Evolutionary conservation across 495 filamentous ascomycete genomes (phyloP), one percentile per base, ranked within the genome.

Genomic region (Lasiosphaeria ovina): DNA sequence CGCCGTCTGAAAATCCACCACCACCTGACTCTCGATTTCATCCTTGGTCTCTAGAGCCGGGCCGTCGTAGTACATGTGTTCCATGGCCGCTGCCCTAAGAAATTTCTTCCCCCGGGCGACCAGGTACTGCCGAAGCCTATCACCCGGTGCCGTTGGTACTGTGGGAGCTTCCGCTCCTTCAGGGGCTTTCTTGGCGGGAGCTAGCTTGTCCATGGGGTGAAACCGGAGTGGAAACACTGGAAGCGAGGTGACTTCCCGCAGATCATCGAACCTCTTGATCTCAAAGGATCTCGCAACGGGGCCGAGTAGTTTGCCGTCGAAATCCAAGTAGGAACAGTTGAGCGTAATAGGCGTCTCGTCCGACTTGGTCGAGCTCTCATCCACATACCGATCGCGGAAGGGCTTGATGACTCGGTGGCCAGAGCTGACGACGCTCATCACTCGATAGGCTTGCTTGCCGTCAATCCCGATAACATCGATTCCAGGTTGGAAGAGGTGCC

Each of bases 1-100:
- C 8, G 75, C 76, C 33, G 65, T 61, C n/a, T 67, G 60, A 63
- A 78, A 76, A 55, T 81, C 78, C n/a, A 79, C 62, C 8, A 81
- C 69, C 6, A 78, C 75, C 51, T 78, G 70, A 49, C 78, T 75
- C 8, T 81, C 76, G 11, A 77, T 68, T 51, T 80, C 66, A 24
- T 77, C 76, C 40, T 61, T 36, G 4, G 55, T 62, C 2, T 62
- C 60, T 17, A 74, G 24, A 4, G 70, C 73, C 0, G 64, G 42
- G 11, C 77, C 77, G 35, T 44, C 61, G 51, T 78, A 80, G 24
- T 74, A 53, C 69, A 76, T 70, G 32, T 74, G 74, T 44, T 73
- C 67, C 4, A 71, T 16, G 0, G 17, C 45, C 6, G 59, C 32
- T 2, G 75, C 55, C 6, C 73, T 64, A 14, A 74, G 53, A 47